Percentiles rank a stretch among this genome's conserved stretches.
Evolutionary conservation across 495 filamentous ascomycete genomes (phyloP).

Genomic region (Penicillium goetzii): DNA sequence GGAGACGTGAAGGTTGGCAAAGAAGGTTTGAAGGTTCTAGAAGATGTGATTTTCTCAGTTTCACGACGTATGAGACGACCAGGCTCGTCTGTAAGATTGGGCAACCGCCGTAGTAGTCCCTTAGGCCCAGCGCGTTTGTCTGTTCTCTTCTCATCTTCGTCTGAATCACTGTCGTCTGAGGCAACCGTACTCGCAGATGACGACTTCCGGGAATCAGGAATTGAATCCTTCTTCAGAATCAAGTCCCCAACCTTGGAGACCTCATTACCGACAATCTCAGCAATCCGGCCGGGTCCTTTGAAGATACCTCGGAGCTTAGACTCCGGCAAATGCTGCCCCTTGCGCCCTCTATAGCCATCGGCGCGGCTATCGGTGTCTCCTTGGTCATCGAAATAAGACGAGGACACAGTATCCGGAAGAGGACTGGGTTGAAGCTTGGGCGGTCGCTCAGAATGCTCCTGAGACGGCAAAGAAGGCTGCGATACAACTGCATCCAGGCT

Average conservation of each 20-base stretch:
- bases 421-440: constrained; percentile 38
- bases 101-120: constrained; percentile 37
- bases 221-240: constrained; percentile 54
- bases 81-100: constrained; percentile 41
- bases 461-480: constrained; percentile 14
- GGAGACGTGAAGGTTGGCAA: constrained; percentile 57
- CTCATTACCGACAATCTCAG: constrained; percentile 58
- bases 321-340: constrained; percentile 34
- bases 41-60: constrained; percentile 34
- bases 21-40: constrained; percentile 40
- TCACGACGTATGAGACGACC: constrained; percentile 36
- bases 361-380: constrained; percentile 15
- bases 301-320: constrained; percentile 56
- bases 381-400: constrained; percentile 36
- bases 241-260: constrained; percentile 61
- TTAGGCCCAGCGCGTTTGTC: constrained; percentile 38
- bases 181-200: constrained; percentile 45
- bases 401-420: constrained; percentile 36
- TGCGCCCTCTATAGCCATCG: constrained; percentile 33
- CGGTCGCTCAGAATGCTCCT: constrained; percentile 22
- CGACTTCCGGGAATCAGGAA: constrained; percentile 39
- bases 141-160: constrained; percentile 41
- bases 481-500: constrained; percentile 27
- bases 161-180: constrained; percentile 51
- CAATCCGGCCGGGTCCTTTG: constrained; percentile 57